Percentiles rank a stretch among this genome's conserved stretches.
Evolutionary conservation across 2,329 filamentous ascomycete species (phyloP).

Genomic region (Cryphonectria japonica): DNA sequence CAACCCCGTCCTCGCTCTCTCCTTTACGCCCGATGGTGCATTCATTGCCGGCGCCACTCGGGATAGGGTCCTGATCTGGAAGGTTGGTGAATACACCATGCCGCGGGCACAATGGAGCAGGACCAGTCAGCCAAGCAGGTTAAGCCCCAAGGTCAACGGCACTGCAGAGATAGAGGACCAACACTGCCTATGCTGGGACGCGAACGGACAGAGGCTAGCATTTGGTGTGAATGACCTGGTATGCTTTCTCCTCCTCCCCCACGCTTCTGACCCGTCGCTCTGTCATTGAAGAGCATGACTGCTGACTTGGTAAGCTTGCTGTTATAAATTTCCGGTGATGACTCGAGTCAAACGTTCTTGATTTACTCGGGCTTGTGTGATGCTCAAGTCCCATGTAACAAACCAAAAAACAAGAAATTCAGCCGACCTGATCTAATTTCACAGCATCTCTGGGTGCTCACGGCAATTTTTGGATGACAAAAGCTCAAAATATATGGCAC

Average conservation of each 20-base stretch:
- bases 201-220: slow-evolving; percentile 63
- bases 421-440: background rate
- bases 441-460: background rate
- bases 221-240: slow-evolving; percentile 67
- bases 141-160: slow-evolving; percentile 53
- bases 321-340: slow-evolving; percentile 38
- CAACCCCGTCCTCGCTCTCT: slow-evolving; percentile 59
- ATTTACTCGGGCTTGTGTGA: background rate
- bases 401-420: background rate
- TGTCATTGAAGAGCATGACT: background rate
- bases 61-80: slow-evolving; percentile 66
- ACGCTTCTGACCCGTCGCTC: background rate
- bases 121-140: slow-evolving; percentile 59
- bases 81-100: slow-evolving; percentile 60
- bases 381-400: background rate
- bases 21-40: slow-evolving; percentile 66
- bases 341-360: background rate
- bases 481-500: background rate
- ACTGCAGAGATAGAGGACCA: slow-evolving; percentile 63
- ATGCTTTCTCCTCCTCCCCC: slow-evolving; percentile 39
- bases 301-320: slow-evolving; percentile 36
- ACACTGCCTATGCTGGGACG: slow-evolving; percentile 66
- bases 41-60: slow-evolving; percentile 66
- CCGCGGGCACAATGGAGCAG: slow-evolving; percentile 65
- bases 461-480: background rate